These are phyloP conservation scores for Dipteronia sinensis DNA, from an alignment of 345 rosid genomes.

Conservation along the genomic window DNA sequence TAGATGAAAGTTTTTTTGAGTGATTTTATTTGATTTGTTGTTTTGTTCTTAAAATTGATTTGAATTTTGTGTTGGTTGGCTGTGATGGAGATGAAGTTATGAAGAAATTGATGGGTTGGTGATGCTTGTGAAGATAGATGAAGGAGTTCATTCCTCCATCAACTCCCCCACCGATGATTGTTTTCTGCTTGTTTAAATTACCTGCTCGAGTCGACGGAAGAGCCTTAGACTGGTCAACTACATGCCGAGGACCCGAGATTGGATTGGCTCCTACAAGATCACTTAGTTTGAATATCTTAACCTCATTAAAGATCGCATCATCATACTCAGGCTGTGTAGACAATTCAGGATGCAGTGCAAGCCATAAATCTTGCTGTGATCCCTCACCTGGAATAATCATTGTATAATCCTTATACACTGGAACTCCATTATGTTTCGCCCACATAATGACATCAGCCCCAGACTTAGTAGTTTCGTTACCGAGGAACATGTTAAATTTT, in stretches of 20 bases:
- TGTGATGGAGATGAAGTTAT: too few relatives aligned
- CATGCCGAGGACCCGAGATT: conserved; percentile 64
- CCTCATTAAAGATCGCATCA: conserved; percentile 74
- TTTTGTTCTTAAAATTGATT: too few relatives aligned
- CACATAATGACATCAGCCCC: conserved; percentile 56
- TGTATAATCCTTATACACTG: conserved; percentile 52
- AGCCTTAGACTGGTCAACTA: conserved; percentile 37
- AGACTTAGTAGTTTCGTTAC: conserved; percentile 58
- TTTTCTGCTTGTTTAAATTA: conserved; percentile 47
- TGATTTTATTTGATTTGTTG: too few relatives aligned
- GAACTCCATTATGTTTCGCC: conserved; percentile 45
- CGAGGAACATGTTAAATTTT: conserved; percentile 58
- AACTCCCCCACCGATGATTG: conserved; percentile 67
- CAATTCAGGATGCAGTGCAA: conserved; percentile 60
- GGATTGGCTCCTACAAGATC: conserved; percentile 36
- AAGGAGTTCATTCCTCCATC: background rate
- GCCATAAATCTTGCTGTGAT: conserved; percentile 81
- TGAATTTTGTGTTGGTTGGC: too few relatives aligned
- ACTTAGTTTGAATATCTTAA: conserved; percentile 82
- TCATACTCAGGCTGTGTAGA: conserved; percentile 47
- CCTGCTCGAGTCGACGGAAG: conserved; percentile 16
- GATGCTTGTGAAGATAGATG: too few relatives aligned
- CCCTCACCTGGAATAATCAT: conserved; percentile 43
- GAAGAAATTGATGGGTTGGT: too few relatives aligned
- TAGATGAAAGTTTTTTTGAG: too few relatives aligned